Evolutionary conservation across 2,329 filamentous ascomycete genomes (phyloP), one percentile per base, ranked within the genome.

Genomic region (Sarocladium strictum): DNA sequence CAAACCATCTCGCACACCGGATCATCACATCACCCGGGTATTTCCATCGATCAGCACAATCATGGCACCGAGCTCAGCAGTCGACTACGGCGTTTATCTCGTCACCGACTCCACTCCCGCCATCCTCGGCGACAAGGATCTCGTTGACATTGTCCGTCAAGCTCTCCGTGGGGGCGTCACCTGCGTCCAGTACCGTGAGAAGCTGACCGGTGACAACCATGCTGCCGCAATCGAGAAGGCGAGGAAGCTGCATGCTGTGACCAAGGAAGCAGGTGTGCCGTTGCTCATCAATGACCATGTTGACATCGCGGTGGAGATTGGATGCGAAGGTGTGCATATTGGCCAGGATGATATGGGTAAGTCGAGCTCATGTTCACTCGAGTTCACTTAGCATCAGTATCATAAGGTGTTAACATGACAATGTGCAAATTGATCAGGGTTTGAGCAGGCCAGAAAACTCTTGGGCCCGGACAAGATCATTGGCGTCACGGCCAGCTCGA

Each of bases 271-370:
- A 65, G 76, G 77, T 15, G 83, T 96, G 2, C 93, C 93, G 27
- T 79, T 97, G 55, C 76, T 97, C 54, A 91, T 97, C 74, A 97
- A 97, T 67, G 94, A 97, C 68, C 84, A 92, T 12, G 81, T 97
- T 5, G 92, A 96, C 67, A 89, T 97, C 24, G 92, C 91, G 9
- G 78, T 90, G 17, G 91, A 90, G 14, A 81, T 92, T 41, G 89
- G 85, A 12, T 94, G 89, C 55, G 93, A 97, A 72, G 94, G 94
- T 45, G 90, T 96, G 9, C 94, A 97, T 68, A 81, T 97, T 51
- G 94, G 94, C 6, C 93, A 97, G 73, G 92, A 97, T 78, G 93
- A 97, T 69, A 86, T 96, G 76, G 77, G 86, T 89, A 69, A 60
- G 56, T n/a, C 47, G 27, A 55, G 55, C 26, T 11, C 41, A 6